Base-by-base conservation (phyloP, 106 monocot species). In the Dioscorea zingiberensis region DNA sequence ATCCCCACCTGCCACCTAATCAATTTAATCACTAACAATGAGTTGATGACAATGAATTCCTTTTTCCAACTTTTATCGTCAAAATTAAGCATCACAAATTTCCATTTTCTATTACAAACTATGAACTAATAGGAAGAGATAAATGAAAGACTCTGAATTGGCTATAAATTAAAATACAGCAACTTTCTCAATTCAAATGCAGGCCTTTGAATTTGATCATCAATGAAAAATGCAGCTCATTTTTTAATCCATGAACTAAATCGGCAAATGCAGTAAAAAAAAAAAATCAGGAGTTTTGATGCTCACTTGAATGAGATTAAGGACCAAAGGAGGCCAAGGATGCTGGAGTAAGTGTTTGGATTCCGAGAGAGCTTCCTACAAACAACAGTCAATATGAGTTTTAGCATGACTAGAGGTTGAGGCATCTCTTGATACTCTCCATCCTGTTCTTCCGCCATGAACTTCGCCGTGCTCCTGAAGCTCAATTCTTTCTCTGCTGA, bases 391-490 rank as follows among this genome's bases (percentile, higher is more conserved):
- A 85, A 66, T 38, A 81, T 85, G 26, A 85, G 69, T 67, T 60
- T 69, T 17, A 81, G 13, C 85, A 80, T 77, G 17, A 85, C 77
- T 8, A 58, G 38, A 9, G 73, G 54, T 21, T 54, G 60, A 8
- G 85, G 85, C 85, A 85, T 81, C 73, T 47, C 63, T 44, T 85
- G 76, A 17, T 21, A 24, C 12, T 69, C 76, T 12, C 62, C 80
- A 8, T 64, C 66, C 13, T 74, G 66, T n/a, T 59, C 63, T 27
- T 26, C 54, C 0, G 47, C 59, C 16, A 56, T 48, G 16, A 86
- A 79, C 69, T 82, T 86, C 26, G 82, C 5, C 0, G 86, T 86
- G 78, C 86, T 86, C 62, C 86, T 72, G 63, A 87, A 83, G 73
- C 86, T 87, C 25, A 76, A 25, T 16, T 83, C 82, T 48, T 79